Percentiles rank a stretch among this genome's conserved stretches.
Conservation (phyloP, 169 alveolate genomes). For the Plasmodium billcollinsi region DNA sequence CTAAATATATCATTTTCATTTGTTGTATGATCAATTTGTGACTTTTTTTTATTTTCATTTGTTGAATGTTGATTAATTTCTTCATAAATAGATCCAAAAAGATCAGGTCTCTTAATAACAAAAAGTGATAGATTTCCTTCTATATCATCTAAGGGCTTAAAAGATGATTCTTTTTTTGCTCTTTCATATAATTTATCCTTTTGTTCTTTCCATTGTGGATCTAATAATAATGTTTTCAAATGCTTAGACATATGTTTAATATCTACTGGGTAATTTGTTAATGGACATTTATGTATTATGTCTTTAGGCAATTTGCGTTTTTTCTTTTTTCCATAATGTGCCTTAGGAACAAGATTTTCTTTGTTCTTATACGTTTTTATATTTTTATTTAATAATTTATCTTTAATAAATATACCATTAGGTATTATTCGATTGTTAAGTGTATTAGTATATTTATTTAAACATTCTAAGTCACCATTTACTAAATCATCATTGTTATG, state of each 20-base stretch:
- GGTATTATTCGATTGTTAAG: too few species aligned
- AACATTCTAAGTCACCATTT: constrained; percentile 28
- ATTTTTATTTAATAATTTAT: constrained; percentile 57
- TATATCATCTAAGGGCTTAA: constrained; percentile 90
- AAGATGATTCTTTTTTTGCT: constrained; percentile 92
- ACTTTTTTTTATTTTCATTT: constrained; percentile 54
- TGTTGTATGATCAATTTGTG: constrained; percentile 23
- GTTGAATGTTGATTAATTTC: constrained; percentile 81
- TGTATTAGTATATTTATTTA: too few species aligned
- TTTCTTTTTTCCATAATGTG: constrained; percentile 85
- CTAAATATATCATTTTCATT: constrained; percentile 60
- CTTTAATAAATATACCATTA: background rate
- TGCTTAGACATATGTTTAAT: constrained; percentile 95
- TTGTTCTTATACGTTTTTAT: constrained; percentile 82
- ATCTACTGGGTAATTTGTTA: constrained; percentile 94
- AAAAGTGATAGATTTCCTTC: constrained; percentile 91
- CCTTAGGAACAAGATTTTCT: constrained; percentile 88
- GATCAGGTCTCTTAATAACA: constrained; percentile 93
- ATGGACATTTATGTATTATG: constrained; percentile 94
- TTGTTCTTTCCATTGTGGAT: constrained; percentile 97
- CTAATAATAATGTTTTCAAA: constrained; percentile 94
- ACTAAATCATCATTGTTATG: constrained; percentile 21
- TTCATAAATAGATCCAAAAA: constrained; percentile 93
- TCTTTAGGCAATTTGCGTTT: constrained; percentile 80
- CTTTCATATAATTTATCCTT: constrained; percentile 89